Evolutionary conservation across 2,329 filamentous ascomycete species (phyloP).

Genomic region (Pleomassaria siparia): DNA sequence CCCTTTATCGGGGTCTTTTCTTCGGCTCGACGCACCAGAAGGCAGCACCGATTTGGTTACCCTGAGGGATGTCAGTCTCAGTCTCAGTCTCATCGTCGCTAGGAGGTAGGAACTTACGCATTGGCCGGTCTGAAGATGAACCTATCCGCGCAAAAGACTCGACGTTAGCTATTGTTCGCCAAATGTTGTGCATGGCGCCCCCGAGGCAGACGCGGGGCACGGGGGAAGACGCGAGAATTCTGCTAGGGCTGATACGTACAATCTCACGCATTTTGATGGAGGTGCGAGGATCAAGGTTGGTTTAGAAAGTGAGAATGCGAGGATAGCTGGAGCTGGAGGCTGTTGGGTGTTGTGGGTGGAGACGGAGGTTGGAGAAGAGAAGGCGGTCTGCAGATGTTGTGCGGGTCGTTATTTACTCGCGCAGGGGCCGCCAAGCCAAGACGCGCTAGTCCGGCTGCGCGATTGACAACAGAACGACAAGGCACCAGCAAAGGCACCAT

Average conservation of each 20-base stretch:
- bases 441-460: constrained; percentile 19
- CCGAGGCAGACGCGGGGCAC: constrained; percentile 46
- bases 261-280: constrained; percentile 66
- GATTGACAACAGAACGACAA: constrained; percentile 15
- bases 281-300: constrained; percentile 22
- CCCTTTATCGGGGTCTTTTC: constrained; percentile 8
- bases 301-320: constrained; percentile 35
- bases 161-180: constrained; percentile 58
- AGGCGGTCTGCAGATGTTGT: constrained; percentile 14
- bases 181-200: constrained; percentile 40
- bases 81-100: constrained; percentile 13
- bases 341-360: constrained; percentile 34
- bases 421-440: constrained; percentile 12
- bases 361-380: constrained; percentile 14
- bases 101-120: constrained; percentile 68
- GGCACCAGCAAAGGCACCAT: constrained; percentile 12
- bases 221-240: constrained; percentile 48
- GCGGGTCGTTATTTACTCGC: constrained; percentile 17
- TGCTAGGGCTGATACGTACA: constrained; percentile 52
- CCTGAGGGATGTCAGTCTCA: constrained; percentile 58
- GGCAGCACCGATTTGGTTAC: constrained; percentile 99
- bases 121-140: constrained; percentile 99
- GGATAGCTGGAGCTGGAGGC: constrained; percentile 28
- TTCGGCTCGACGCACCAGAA: constrained; percentile 72
- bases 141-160: constrained; percentile 62